A percentile compares a stretch with the other conserved stretches of the same genome.
Conservation (phyloP, 768 basidiomycete species). For the Tricholomella constricta region DNA sequence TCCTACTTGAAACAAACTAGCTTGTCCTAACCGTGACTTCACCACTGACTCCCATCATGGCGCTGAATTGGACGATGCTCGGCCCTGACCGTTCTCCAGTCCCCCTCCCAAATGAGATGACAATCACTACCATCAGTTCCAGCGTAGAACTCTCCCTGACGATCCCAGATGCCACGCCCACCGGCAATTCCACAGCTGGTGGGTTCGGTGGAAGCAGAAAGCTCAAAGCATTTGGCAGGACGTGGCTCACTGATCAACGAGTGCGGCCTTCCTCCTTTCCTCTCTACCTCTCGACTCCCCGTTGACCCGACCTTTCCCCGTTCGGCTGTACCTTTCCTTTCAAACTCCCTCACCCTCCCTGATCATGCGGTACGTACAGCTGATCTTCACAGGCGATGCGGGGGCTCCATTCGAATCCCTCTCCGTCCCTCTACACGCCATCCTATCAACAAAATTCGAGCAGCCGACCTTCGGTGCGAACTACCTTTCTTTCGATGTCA, state of each 20-base stretch:
- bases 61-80: slow-evolving; percentile 79
- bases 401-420: slow-evolving; percentile 44
- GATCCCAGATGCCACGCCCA: slow-evolving; percentile 56
- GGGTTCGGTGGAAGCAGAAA: slow-evolving; percentile 58
- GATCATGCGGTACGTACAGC: slow-evolving; percentile 36
- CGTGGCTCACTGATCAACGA: slow-evolving; percentile 73
- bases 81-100: slow-evolving; percentile 57
- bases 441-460: slow-evolving; percentile 71
- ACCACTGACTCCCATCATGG: slow-evolving; percentile 58
- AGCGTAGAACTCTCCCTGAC: slow-evolving; percentile 60
- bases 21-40: too few species aligned
- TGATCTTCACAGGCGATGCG: slow-evolving; percentile 56
- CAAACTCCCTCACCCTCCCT: background rate
- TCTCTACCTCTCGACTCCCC: background rate
- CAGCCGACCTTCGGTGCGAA: slow-evolving; percentile 76
- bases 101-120: slow-evolving; percentile 63
- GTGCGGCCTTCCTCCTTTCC: slow-evolving; percentile 47
- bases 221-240: slow-evolving; percentile 57
- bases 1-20: too few species aligned
- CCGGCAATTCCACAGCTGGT: slow-evolving; percentile 41
- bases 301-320: slow-evolving; percentile 7
- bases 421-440: slow-evolving; percentile 61
- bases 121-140: slow-evolving; percentile 54
- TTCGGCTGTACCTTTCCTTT: background rate
- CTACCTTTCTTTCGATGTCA: slow-evolving; percentile 65